Percentiles rank a stretch among this genome's conserved stretches.
Conservation (phyloP, 495 filamentous ascomycete species). For the Entonaema liquescens region DNA sequence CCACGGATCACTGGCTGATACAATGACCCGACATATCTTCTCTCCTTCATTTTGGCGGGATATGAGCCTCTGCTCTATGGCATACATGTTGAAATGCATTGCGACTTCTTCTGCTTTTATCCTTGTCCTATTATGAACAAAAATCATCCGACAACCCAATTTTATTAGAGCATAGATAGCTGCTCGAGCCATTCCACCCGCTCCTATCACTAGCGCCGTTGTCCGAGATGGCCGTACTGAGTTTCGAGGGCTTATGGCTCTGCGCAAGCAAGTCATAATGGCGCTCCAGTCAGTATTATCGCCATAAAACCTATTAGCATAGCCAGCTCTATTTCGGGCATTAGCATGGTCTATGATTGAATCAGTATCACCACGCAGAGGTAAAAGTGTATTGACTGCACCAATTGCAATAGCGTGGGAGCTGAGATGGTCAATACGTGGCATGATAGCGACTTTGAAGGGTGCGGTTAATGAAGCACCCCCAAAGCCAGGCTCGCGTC, state of each 20-base stretch:
- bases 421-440: slow-evolving; percentile 72
- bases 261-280: slow-evolving; percentile 70
- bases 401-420: slow-evolving; percentile 82
- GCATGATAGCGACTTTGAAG: slow-evolving; percentile 77
- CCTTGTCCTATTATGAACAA: slow-evolving; percentile 76
- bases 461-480: slow-evolving; percentile 77
- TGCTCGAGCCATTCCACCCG: slow-evolving; percentile 83
- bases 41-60: slow-evolving; percentile 56
- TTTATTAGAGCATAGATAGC: slow-evolving; percentile 82
- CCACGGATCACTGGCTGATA: slow-evolving; percentile 69
- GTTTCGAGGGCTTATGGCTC: slow-evolving; percentile 82
- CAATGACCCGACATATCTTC: slow-evolving; percentile 67
- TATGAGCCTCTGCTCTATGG: slow-evolving; percentile 41
- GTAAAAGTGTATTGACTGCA: slow-evolving; percentile 83
- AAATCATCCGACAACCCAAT: slow-evolving; percentile 80
- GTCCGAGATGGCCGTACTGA: slow-evolving; percentile 72
- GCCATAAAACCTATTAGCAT: slow-evolving; percentile 74
- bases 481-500: slow-evolving; percentile 72
- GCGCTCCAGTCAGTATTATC: slow-evolving; percentile 90
- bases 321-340: slow-evolving; percentile 71
- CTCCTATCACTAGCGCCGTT: slow-evolving; percentile 77
- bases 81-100: slow-evolving; percentile 71
- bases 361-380: slow-evolving; percentile 67
- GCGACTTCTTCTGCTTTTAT: slow-evolving; percentile 72
- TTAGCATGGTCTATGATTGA: slow-evolving; percentile 72